Conservation (phyloP, 208 protist species). For the Borovskyia barvae region DNA sequence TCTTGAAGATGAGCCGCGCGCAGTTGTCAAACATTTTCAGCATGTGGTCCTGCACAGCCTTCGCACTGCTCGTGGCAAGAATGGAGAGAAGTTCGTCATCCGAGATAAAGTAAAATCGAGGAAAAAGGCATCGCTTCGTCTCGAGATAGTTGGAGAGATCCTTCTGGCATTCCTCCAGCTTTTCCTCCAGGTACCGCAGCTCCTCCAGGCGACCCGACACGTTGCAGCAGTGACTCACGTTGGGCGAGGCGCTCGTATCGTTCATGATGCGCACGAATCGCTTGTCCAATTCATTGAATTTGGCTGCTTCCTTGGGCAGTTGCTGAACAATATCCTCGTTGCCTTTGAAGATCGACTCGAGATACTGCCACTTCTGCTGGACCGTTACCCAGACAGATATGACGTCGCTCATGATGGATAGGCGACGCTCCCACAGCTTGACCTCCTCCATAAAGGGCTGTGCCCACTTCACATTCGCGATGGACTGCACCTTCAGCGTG, state of each 20-base stretch:
- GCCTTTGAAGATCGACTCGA: conserved; percentile 99
- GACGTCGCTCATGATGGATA: conserved; percentile 96
- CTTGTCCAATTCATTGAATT: conserved; percentile 97
- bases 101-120: conserved; percentile 99
- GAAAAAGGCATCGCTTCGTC: conserved; percentile 96
- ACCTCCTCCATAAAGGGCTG: conserved; percentile 96
- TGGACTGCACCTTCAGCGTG: conserved; percentile 97
- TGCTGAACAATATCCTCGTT: conserved; percentile 98
- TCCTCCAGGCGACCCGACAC: conserved; percentile 90
- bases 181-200: conserved; percentile 90
- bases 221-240: conserved; percentile 94
- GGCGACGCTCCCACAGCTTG: conserved; percentile 94
- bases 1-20: conserved; percentile 93
- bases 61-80: conserved; percentile 94
- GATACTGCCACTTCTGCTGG: conserved; percentile 99
- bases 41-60: conserved; percentile 97
- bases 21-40: conserved; percentile 99
- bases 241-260: conserved; percentile 89
- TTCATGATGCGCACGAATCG: conserved; percentile 97
- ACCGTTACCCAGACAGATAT: conserved; percentile 97
- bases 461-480: conserved; percentile 96
- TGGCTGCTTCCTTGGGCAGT: conserved; percentile 97
- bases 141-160: conserved; percentile 98
- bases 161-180: conserved; percentile 98
- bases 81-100: conserved; percentile 99